Evolutionary conservation across 768 basidiomycete species (phyloP).

Genomic region (Amanita jacksonii): DNA sequence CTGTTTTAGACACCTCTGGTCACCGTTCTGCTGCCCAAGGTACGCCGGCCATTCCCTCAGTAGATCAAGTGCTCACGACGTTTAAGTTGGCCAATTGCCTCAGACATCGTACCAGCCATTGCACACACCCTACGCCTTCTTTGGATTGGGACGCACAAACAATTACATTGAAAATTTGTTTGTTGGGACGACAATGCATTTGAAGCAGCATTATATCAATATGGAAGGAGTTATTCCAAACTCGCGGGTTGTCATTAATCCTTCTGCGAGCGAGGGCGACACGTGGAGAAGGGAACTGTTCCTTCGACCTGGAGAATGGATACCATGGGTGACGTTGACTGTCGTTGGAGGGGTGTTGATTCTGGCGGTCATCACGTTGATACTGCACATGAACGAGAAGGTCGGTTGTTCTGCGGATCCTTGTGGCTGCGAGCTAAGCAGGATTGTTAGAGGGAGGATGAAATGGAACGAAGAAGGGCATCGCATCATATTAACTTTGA

Average conservation of each 20-base stretch:
- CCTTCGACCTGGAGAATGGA: conserved; percentile 92
- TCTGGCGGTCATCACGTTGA: conserved; percentile 74
- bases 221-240: conserved; percentile 98
- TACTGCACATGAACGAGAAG: conserved; percentile 90
- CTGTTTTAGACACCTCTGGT: conserved; percentile 86
- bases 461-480: conserved; percentile 75
- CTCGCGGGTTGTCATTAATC: conserved; percentile 91
- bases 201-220: conserved; percentile 67
- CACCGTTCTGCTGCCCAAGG: conserved; percentile 86
- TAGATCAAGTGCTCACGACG: too few species aligned
- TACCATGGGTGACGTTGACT: conserved; percentile 92
- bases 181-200: conserved; percentile 81
- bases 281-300: conserved; percentile 87
- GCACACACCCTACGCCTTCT: conserved; percentile 88
- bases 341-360: conserved; percentile 65
- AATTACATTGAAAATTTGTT: conserved; percentile 99
- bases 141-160: conserved; percentile 95
- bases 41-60: conserved; percentile 24
- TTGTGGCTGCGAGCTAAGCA: conserved; percentile 9
- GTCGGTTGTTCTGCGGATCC: conserved; percentile 29
- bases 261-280: conserved; percentile 45
- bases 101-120: conserved; percentile 90
- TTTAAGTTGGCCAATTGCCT: conserved; percentile 78
- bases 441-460: conserved; percentile 73
- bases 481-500: conserved; percentile 99